phyloP scores from a whole-genome alignment of 2,329 filamentous ascomycete species.

The Apiospora koreana region DNA sequence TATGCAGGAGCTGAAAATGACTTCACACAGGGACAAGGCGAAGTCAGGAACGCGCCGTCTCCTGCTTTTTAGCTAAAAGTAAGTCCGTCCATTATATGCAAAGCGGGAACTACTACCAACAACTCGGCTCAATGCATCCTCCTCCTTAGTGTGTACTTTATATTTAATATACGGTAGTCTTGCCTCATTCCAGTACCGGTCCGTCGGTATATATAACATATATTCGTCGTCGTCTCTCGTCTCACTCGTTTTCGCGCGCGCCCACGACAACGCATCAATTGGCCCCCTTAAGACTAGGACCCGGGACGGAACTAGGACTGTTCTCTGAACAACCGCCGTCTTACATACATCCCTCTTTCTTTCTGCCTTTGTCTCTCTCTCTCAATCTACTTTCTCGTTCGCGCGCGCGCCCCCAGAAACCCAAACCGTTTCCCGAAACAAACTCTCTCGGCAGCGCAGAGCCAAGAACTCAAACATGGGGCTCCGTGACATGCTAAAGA shows the following conservation, averaged over 20 bases:
- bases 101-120: background rate
- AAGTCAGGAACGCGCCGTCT: background rate
- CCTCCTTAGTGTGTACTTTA: background rate
- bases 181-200: background rate
- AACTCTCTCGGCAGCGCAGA: background rate
- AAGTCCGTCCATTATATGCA: background rate
- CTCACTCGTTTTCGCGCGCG: background rate
- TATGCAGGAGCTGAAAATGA: background rate
- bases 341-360: background rate
- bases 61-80: background rate
- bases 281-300: background rate
- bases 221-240: background rate
- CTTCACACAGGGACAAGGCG: background rate
- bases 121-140: background rate
- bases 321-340: background rate
- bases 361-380: background rate
- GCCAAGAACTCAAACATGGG: background rate
- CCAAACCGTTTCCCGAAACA: background rate
- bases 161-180: background rate
- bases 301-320: background rate
- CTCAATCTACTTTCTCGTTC: background rate
- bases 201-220: background rate
- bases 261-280: background rate
- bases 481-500: constrained; percentile 42
- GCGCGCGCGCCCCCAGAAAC: background rate